These are phyloP conservation scores for Beauveria caledonica DNA, from an alignment of 2,329 filamentous ascomycete species.

Conservation along the genomic window DNA sequence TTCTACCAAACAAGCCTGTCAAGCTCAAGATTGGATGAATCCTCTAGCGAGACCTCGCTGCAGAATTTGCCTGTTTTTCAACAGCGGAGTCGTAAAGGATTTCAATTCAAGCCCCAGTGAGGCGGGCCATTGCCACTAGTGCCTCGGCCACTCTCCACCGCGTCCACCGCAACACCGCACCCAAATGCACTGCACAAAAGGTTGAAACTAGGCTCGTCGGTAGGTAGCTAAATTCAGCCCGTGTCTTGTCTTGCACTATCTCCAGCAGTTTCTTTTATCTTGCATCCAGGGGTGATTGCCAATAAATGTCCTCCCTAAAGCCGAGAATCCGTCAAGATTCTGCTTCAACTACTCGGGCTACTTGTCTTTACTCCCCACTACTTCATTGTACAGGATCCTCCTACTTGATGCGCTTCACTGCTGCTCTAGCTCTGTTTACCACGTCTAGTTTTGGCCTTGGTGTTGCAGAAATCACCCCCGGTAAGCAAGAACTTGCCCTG, in stretches of 20 bases:
- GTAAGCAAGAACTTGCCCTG: neutral
- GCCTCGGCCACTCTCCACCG: conserved; percentile 3
- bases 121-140: neutral
- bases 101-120: neutral
- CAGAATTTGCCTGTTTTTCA: neutral
- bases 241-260: neutral
- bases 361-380: no score
- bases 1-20: no score
- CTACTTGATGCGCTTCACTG: neutral
- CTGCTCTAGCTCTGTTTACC: neutral
- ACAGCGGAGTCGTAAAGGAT: no score
- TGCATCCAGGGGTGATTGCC: neutral
- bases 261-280: neutral
- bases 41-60: neutral
- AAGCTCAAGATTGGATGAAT: no score
- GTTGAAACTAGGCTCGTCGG: neutral
- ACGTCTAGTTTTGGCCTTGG: neutral
- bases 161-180: neutral
- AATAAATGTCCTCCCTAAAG: neutral
- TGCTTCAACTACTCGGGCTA: no score
- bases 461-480: neutral
- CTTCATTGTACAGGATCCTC: no score
- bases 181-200: neutral
- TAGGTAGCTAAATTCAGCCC: neutral
- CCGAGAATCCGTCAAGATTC: neutral